Evolutionary conservation across 1,284 basidiomycete species (phyloP).

Genomic region (Boletus albobrunnescens): DNA sequence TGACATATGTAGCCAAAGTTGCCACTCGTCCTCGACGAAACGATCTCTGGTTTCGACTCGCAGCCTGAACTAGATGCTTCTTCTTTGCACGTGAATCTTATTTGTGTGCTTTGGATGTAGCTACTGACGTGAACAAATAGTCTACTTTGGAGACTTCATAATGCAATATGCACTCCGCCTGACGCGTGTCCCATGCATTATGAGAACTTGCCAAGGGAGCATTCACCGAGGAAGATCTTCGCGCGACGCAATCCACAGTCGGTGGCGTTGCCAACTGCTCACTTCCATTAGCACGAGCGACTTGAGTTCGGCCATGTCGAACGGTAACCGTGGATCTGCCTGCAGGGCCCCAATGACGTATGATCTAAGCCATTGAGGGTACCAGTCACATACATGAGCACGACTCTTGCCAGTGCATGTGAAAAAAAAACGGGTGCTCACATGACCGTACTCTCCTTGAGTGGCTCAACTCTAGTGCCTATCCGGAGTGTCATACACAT

Average conservation of each 20-base stretch:
- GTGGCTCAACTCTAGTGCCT: conserved; percentile 42
- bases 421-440: conserved; percentile 30
- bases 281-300: conserved; percentile 39
- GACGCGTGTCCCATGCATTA: no score
- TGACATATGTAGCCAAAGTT: no score
- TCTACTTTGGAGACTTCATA: no score
- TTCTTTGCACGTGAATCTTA: no score
- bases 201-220: no score
- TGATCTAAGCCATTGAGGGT: conserved; percentile 31
- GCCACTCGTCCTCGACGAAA: no score
- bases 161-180: no score
- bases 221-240: background rate
- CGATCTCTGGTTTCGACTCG: no score
- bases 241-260: conserved; percentile 35
- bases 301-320: conserved; percentile 35
- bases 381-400: background rate
- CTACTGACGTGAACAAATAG: no score
- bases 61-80: no score
- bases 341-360: conserved; percentile 46
- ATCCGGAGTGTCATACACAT: conserved; percentile 41
- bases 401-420: background rate
- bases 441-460: conserved; percentile 57
- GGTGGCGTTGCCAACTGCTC: conserved; percentile 41
- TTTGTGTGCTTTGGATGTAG: no score
- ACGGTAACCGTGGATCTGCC: conserved; percentile 39